phyloP scores from a whole-genome alignment of 768 basidiomycete species.

The Pulveroboletus sp. region DNA sequence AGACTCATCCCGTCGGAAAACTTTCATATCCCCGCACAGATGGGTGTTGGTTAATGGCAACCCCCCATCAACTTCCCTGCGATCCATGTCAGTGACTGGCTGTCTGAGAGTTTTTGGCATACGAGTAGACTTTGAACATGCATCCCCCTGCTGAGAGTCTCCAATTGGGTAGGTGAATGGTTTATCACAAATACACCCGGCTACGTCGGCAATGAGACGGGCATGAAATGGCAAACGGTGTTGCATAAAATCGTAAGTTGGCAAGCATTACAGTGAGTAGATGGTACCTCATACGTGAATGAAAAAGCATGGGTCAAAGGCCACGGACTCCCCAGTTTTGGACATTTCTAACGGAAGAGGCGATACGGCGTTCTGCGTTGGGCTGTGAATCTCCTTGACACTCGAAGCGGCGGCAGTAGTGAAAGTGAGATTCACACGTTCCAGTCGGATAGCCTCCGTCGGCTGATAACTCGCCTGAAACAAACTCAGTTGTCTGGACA shows the following conservation, averaged over 20 bases:
- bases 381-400: not conserved
- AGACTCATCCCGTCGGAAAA: not conserved
- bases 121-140: not conserved
- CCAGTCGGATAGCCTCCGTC: not conserved
- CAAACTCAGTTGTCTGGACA: not conserved
- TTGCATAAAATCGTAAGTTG: not conserved
- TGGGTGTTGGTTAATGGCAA: not conserved
- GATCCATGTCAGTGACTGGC: not conserved
- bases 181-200: not conserved
- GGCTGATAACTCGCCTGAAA: not conserved
- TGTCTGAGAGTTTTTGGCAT: not conserved
- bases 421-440: no score
- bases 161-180: not conserved
- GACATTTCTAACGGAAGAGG: not conserved
- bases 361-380: not conserved
- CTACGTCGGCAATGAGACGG: not conserved
- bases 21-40: not conserved
- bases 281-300: not conserved
- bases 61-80: not conserved
- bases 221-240: not conserved
- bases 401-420: no score
- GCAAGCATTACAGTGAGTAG: not conserved
- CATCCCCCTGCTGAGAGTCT: not conserved
- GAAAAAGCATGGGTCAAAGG: not conserved
- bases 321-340: not conserved